Base-by-base conservation (phyloP, 805 yeast genomes). In the Sugiyamaella qingdaonensis region DNA sequence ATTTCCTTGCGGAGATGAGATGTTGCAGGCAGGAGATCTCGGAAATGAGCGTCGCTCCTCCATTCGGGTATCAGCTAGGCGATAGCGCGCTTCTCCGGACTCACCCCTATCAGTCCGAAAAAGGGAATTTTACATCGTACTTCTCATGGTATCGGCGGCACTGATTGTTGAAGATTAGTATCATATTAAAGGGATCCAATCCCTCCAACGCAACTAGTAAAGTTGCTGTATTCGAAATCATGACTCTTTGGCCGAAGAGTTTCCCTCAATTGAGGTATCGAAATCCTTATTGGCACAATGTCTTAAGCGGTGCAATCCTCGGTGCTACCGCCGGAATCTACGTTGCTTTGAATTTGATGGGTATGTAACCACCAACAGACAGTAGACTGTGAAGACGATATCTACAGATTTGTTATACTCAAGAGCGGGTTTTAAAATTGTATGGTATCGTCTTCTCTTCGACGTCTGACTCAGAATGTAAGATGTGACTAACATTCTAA, bases 271-370 rank as follows among this genome's bases (percentile, higher is more conserved):
- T 46, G 39, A 10, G 49, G 21, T 46, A 46, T 35, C 49, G 49
- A n/a, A 46, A 35, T 46, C 49, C 49, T 10, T 46, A 33, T 16
- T 46, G 49, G 49, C 49, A 46, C 14, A 46, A 46, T 35, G 39
- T 46, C 19, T 9, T 34, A 46, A 19, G 31, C 13, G 33, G 33
- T 16, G 19, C 19, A 11, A 21, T 39, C 21, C 34, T 48, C 11
- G 51, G 43, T 14, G 44, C 46, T 11, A 48, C 51, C 10, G 51
- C 51, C 32, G 51, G 51, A 36, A 35, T 48, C 24, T 48, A 48
- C 18, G 51, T 48, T 11, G 51, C 51, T 16, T 18, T 48, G 34
- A 48, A 48, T 48, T 32, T 48, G 14, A 37, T 48, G 46, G 51
- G 51, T 46, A 43, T 11, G 44, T 19, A 18, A 24, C 29, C 29